A percentile compares a stretch with the other conserved stretches of the same genome.
phyloP scores from a whole-genome alignment of 2,329 filamentous ascomycete genomes.

The Ascosphaera apis region DNA sequence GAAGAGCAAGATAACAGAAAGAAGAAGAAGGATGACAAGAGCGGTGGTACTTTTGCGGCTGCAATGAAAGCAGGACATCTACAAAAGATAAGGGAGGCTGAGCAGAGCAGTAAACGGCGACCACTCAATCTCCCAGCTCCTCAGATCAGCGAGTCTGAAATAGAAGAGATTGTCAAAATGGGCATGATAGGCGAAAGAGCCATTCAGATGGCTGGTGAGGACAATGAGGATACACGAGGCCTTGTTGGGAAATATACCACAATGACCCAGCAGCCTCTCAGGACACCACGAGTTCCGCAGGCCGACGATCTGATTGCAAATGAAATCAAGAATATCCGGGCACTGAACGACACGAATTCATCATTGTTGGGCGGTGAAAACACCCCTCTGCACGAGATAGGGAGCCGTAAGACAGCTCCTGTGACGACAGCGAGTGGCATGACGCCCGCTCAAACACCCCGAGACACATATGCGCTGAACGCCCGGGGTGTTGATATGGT shows the following conservation, averaged over 20 bases:
- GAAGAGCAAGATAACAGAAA: conserved; percentile 65
- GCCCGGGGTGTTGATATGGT: conserved; percentile 44
- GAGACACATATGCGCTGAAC: conserved; percentile 73
- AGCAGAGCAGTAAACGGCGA: conserved; percentile 84
- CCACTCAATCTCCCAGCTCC: conserved; percentile 64
- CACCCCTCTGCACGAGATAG: conserved; percentile 61
- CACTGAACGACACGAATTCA: conserved; percentile 81
- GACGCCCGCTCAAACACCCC: conserved; percentile 68
- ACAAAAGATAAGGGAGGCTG: conserved; percentile 85
- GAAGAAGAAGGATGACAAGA: conserved; percentile 71
- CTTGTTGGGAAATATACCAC: conserved; percentile 70
- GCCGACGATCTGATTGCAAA: conserved; percentile 93
- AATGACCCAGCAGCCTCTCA: conserved; percentile 66
- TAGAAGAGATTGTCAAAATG: conserved; percentile 98
- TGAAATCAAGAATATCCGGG: conserved; percentile 81
- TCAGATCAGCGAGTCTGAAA: conserved; percentile 75
- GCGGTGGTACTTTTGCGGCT: conserved; percentile 55
- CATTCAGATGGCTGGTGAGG: conserved; percentile 49
- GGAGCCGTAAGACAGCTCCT: too few species aligned
- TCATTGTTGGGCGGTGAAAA: conserved; percentile 87
- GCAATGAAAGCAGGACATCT: conserved; percentile 83
- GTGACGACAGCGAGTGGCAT: too few species aligned
- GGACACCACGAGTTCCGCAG: conserved; percentile 72
- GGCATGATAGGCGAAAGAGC: conserved; percentile 80
- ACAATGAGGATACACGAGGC: conserved; percentile 66